Base-by-base conservation (phyloP, 192 early-diverging fungal genomes). In the Backusella macrospora region DNA sequence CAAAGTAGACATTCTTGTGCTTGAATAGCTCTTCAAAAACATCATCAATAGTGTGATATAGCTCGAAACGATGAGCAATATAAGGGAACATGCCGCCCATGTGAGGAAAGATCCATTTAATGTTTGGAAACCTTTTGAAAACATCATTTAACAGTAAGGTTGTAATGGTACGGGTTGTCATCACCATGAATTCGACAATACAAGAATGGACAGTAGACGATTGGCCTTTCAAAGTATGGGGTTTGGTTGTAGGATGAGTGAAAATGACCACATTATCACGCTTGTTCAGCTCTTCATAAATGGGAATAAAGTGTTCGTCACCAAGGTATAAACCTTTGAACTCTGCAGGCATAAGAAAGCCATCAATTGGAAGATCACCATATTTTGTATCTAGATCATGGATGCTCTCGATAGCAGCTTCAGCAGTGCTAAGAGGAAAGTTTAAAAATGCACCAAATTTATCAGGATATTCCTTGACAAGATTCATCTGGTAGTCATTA, bases 301-400 rank as follows among this genome's bases (percentile, higher is more conserved):
- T 59, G 12, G 52, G 52, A 26, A 59, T 59, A 59, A 59, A 59
- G 12, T 59, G 52, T 13, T 59, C 52, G 10, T 26, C 52, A 13
- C 52, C 52, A 26, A 59, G 21, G 4, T 6, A 59, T 2, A 59
- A 7, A 23, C 52, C 52, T 1, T 59, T 59, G 21, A 59, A 59
- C n/a, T 59, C 52, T 12, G 52, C 52, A 59, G 52, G 52, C 26
- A 59, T 12, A 59, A 59, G 52, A 23, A 59, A 59, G 5, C 52
- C 52, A 59, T 59, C 52, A 3, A 59, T n/a, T 23, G 52, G 52
- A 26, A 59, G 52, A 59, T 59, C 52, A 26, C 52, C 52, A 59
- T 59, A 59, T 59, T 23, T 59, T 12, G 21, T 59, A 26, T 59
- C 18, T 2, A 59, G 10, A 12, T 23, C 52, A 12, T 21, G 7